Evolutionary conservation across 164 flowering plant genomes (phyloP).

Genomic region (Paratinospora sagittata): DNA sequence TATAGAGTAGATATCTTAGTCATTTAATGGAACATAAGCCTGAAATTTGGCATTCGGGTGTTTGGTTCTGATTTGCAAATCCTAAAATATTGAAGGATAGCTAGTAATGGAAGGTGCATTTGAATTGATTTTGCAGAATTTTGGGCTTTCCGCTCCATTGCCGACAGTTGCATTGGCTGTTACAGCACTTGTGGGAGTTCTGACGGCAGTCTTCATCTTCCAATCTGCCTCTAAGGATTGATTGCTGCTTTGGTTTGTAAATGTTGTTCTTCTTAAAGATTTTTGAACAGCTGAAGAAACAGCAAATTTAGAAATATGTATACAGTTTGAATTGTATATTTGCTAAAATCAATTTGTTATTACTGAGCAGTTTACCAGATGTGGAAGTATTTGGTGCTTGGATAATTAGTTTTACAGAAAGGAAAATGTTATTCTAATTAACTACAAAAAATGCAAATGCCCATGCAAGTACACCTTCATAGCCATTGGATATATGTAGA

Average conservation of each 20-base stretch:
- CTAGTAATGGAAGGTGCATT: background rate
- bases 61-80: background rate
- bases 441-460: no score
- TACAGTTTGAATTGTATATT: background rate
- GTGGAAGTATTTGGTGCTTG: no score
- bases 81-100: background rate
- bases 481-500: no score
- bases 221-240: constrained; percentile 65
- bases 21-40: background rate
- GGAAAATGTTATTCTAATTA: no score
- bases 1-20: background rate
- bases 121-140: constrained; percentile 59
- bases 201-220: constrained; percentile 87
- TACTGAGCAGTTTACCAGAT: background rate
- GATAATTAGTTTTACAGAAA: no score
- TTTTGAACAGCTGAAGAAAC: background rate
- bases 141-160: constrained; percentile 68
- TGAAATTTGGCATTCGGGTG: background rate
- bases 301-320: background rate
- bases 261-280: background rate
- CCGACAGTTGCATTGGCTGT: constrained; percentile 85
- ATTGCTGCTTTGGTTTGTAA: constrained; percentile 12
- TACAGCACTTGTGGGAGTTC: constrained; percentile 73
- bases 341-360: background rate
- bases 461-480: no score